Evolutionary conservation across 2,329 filamentous ascomycete species (phyloP), one percentile per base, ranked within the genome.

Genomic region (Fusarium acutatum): DNA sequence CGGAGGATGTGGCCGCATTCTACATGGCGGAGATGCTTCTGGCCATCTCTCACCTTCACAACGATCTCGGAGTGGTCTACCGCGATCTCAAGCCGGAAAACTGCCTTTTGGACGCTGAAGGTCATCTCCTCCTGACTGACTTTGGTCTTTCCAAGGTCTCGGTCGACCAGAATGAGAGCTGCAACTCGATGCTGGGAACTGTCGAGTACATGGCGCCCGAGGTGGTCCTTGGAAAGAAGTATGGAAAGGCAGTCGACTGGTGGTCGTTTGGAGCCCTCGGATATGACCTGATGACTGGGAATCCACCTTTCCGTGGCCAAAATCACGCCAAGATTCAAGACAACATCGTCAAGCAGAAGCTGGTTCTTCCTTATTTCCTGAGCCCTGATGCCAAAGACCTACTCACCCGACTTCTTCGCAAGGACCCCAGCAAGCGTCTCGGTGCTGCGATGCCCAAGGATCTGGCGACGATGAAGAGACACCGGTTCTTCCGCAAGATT

Each of bases 151-250:
- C 94, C 84, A 99, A 99, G 83, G 96, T 98, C 37, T 92, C 95
- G 2, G 88, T 96, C 22, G 92, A 95, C 65, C 78, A 79, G 26
- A 77, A 79, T 7, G 91, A 91, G 46, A 85, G 82, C 62, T 98
- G 96, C 87, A 94, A 95, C 83, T 97, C 94, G 46, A 93, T 98
- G 74, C 90, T 98, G 15, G 96, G 96, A 57, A 99, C 96, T 0
- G 92, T 98, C 66, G 96, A 98, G 81, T 99, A 99, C 88, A 99
- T 99, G 96, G 97, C 96, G 0, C 96, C 96, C 2, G 96, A 99
- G 83, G 93, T 99, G 58, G 91, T 99, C 69, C 89, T 92, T 71
- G 95, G 95, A 69, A 91, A 93, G 74, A 92, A 94, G 74, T 99
- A 99, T 81, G 95, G 96, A 79, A 96, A 95, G 82, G 92, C 95